A percentile compares a stretch with the other conserved stretches of the same genome.
Evolutionary conservation across 2,329 filamentous ascomycete species (phyloP).

Genomic region (Botryotinia narcissicola): DNA sequence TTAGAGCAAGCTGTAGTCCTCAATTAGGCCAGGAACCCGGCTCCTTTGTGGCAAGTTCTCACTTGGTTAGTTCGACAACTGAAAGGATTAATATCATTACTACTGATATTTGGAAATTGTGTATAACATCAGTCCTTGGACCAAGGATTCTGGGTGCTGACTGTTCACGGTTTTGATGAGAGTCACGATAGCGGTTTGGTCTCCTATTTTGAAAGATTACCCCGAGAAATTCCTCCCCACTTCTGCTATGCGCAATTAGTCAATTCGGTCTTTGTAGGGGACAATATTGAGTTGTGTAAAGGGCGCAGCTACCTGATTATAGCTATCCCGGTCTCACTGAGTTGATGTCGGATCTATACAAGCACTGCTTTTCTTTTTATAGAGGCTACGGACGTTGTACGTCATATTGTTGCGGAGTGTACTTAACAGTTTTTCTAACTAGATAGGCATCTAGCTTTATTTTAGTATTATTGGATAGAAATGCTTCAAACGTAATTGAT

Average conservation of each 20-base stretch:
- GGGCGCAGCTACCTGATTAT: not conserved
- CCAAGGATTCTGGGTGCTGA: not conserved
- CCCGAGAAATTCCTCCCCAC: not conserved
- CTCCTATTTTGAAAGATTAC: not conserved
- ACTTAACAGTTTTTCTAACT: not conserved
- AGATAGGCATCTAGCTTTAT: not conserved
- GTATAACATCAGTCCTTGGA: not conserved
- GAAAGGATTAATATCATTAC: not conserved
- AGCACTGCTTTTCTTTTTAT: not conserved
- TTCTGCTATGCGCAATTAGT: not conserved
- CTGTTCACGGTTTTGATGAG: not conserved
- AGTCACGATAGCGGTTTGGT: not conserved
- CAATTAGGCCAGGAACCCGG: too few species aligned
- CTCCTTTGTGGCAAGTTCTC: not conserved
- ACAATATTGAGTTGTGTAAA: not conserved
- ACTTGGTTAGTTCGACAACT: not conserved
- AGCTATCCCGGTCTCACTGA: not conserved
- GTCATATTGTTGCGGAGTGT: not conserved
- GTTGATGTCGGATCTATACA: not conserved
- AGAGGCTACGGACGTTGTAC: not conserved
- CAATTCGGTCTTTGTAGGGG: accelerated
- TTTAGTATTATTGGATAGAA: not conserved
- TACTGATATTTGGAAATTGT: not conserved
- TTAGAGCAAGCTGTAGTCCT: too few species aligned
- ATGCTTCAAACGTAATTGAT: accelerated